Evolutionary conservation across 2,329 filamentous ascomycete genomes (phyloP).

Genomic region (Neofusicoccum umdonicola): DNA sequence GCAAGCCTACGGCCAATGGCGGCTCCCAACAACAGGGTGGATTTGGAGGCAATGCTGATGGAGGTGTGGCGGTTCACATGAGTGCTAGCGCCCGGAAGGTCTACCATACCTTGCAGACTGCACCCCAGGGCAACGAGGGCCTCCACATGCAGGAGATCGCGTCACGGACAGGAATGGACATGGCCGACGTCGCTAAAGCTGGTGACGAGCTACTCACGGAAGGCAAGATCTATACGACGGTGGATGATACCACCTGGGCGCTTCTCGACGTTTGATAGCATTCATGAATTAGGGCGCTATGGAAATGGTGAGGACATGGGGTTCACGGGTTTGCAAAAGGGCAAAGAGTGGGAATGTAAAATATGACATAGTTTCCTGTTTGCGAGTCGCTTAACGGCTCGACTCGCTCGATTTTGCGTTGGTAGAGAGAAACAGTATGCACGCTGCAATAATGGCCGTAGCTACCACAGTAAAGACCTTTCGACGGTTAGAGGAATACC

Average conservation of each 20-base stretch:
- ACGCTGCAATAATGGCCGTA: constrained; percentile 40
- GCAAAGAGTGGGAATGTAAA: neutral
- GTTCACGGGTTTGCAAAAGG: neutral
- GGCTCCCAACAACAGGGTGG: constrained; percentile 11
- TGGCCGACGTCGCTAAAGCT: constrained; percentile 70
- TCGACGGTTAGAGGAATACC: neutral
- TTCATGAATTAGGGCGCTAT: neutral
- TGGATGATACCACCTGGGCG: constrained; percentile 91
- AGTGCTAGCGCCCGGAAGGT: constrained; percentile 62
- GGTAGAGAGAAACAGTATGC: constrained; percentile 40
- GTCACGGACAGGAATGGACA: constrained; percentile 60
- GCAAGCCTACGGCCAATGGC: constrained; percentile 28
- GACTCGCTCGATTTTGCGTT: constrained; percentile 26
- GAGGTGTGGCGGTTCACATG: constrained; percentile 32
- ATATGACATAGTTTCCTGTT: neutral
- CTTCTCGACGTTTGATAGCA: constrained; percentile 63
- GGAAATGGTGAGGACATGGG: neutral
- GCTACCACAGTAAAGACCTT: constrained; percentile 39
- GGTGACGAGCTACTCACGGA: constrained; percentile 74
- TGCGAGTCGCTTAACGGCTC: neutral
- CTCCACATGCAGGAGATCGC: constrained; percentile 78
- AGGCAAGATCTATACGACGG: constrained; percentile 82
- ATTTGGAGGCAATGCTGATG: neutral
- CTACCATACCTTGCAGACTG: constrained; percentile 65
- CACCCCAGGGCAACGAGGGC: constrained; percentile 75